Conservation (phyloP, 768 basidiomycete species). For the Tephrocybe sp. region DNA sequence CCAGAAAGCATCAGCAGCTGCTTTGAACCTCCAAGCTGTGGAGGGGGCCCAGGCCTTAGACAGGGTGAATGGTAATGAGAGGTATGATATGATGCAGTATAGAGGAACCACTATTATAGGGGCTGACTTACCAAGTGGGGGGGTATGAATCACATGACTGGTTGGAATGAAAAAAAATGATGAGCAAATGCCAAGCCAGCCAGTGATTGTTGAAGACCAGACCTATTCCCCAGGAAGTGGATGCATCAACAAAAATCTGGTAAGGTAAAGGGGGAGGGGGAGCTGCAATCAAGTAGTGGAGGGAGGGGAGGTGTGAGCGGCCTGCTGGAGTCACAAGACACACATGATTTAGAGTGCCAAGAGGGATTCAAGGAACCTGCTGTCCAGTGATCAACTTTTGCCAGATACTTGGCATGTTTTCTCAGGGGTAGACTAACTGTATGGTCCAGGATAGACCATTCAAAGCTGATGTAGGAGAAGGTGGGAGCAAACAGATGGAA, state of each 20-base stretch:
- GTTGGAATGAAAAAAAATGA: too few species aligned
- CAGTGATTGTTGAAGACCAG: neutral
- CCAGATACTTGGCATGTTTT: neutral
- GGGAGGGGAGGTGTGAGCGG: conserved; percentile 25
- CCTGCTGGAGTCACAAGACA: conserved; percentile 30
- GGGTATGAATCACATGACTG: too few species aligned
- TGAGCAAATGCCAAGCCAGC: conserved; percentile 3
- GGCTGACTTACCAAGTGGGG: too few species aligned
- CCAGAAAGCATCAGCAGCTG: too few species aligned
- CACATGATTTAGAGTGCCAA: conserved; percentile 37
- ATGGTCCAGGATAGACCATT: neutral
- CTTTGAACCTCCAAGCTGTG: too few species aligned
- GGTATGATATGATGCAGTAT: too few species aligned
- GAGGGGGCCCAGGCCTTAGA: too few species aligned
- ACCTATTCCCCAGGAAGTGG: conserved; percentile 7
- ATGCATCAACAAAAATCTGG: conserved; percentile 10
- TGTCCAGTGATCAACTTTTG: conserved; percentile 22
- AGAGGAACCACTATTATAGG: too few species aligned
- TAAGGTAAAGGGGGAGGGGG: conserved; percentile 21
- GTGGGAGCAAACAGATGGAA: neutral
- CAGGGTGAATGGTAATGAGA: too few species aligned
- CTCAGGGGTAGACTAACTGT: neutral
- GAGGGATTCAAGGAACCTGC: conserved; percentile 22
- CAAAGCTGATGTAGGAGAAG: conserved; percentile 3
- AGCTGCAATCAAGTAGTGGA: conserved; percentile 27